phyloP scores from a whole-genome alignment of 306 rosid species.

The Acacia crassicarpa region DNA sequence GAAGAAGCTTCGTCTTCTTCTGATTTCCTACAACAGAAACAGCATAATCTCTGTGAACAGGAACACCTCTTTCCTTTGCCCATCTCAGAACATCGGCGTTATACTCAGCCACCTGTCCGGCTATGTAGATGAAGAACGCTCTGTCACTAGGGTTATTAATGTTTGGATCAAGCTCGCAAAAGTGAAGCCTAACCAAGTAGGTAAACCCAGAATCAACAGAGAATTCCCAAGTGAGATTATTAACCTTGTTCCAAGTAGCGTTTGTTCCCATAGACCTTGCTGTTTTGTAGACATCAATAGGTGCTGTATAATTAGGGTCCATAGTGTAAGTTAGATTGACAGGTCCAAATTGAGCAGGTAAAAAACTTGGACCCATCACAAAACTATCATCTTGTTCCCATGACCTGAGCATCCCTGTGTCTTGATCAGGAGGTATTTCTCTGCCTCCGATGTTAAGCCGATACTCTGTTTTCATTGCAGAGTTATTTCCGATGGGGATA shows the following conservation, averaged over 20 bases:
- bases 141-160: background rate
- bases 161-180: background rate
- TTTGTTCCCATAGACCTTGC: conserved; percentile 30
- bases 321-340: background rate
- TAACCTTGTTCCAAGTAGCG: background rate
- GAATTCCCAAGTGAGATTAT: background rate
- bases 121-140: conserved; percentile 35
- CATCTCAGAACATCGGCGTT: conserved; percentile 22
- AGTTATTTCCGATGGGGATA: background rate
- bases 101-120: background rate
- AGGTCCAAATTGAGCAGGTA: fast-evolving
- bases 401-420: conserved; percentile 34
- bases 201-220: background rate
- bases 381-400: conserved; percentile 10
- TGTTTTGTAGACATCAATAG: conserved; percentile 22
- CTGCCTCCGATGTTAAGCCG: conserved; percentile 32
- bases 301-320: conserved; percentile 37
- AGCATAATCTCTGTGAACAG: conserved; percentile 26
- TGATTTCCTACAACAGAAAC: background rate
- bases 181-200: conserved; percentile 10
- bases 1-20: conserved; percentile 20
- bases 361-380: background rate
- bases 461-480: conserved; percentile 33
- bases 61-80: conserved; percentile 11
- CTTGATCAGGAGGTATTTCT: background rate